Percentiles rank a stretch among this genome's conserved stretches.
These are phyloP conservation scores for Calonectria crousiana DNA, from an alignment of 2,329 filamentous ascomycete genomes.

Conservation along the genomic window DNA sequence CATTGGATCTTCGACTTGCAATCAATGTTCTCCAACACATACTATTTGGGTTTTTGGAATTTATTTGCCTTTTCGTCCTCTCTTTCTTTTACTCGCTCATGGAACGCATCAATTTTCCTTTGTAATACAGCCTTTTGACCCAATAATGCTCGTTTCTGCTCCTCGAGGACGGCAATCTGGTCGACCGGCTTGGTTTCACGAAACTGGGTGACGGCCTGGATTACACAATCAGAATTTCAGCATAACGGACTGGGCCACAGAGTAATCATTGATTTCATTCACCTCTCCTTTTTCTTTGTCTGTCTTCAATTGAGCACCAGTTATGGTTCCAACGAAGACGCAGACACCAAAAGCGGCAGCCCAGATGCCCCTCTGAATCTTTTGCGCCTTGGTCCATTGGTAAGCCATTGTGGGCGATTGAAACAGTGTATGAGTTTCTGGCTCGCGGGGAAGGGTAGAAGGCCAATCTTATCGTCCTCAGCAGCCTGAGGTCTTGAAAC, in stretches of 20 bases:
- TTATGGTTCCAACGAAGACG: constrained; percentile 60
- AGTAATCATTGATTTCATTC: constrained; percentile 11
- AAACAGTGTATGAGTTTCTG: constrained; percentile 35
- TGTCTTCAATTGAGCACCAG: constrained; percentile 63
- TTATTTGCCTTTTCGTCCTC: constrained; percentile 45
- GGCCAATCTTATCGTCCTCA: constrained; percentile 28
- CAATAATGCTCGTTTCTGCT: constrained; percentile 54
- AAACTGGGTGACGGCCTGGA: constrained; percentile 52
- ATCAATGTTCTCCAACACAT: neutral
- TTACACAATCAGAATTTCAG: neutral
- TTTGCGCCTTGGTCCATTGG: constrained; percentile 49
- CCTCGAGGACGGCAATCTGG: constrained; percentile 59
- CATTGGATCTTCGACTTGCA: neutral
- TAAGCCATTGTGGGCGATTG: constrained; percentile 26
- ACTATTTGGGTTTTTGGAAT: constrained; percentile 23
- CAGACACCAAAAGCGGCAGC: constrained; percentile 61
- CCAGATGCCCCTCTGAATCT: constrained; percentile 50
- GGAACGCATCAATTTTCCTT: constrained; percentile 56
- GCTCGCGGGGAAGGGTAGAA: neutral
- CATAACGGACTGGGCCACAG: neutral
- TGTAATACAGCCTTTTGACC: constrained; percentile 55
- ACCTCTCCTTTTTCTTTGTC: constrained; percentile 61
- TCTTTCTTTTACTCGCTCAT: constrained; percentile 54
- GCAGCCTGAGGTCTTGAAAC: constrained; percentile 43
- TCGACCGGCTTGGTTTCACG: constrained; percentile 55